Evolutionary conservation across 1,139 yeast genomes (phyloP).

Genomic region (Suhomyces kunorum): DNA sequence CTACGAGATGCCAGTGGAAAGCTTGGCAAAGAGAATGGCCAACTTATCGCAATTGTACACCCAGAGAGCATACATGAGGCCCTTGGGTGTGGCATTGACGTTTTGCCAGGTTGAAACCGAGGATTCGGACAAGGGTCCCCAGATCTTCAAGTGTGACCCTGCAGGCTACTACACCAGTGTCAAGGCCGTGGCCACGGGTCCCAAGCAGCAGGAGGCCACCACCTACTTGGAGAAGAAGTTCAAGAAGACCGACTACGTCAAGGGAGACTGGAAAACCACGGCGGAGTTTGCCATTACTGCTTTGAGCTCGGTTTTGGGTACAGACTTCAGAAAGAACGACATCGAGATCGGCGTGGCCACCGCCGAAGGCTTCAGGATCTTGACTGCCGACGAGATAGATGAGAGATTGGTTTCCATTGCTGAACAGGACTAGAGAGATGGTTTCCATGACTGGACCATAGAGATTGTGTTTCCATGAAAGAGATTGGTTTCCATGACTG

Average conservation of each 20-base stretch:
- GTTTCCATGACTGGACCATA: conserved; percentile 95
- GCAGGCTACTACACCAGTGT: conserved; percentile 94
- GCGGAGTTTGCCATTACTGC: conserved; percentile 89
- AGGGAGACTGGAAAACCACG: conserved; percentile 86
- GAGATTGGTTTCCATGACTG: conserved; percentile 92
- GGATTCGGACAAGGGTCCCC: conserved; percentile 81
- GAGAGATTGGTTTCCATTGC: conserved; percentile 92
- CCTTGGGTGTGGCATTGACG: conserved; percentile 89
- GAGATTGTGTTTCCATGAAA: too few relatives aligned
- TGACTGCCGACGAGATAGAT: conserved; percentile 86
- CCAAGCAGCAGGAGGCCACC: conserved; percentile 94
- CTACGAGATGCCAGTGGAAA: conserved; percentile 95
- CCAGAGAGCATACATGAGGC: conserved; percentile 99
- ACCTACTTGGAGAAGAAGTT: conserved; percentile 89
- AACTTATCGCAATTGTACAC: conserved; percentile 93
- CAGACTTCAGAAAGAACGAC: conserved; percentile 92
- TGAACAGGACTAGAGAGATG: conserved; percentile 86
- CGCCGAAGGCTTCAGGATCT: conserved; percentile 63
- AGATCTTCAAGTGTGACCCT: conserved; percentile 90
- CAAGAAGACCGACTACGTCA: conserved; percentile 69
- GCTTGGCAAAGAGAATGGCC: conserved; percentile 92
- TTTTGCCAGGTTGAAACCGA: conserved; percentile 69
- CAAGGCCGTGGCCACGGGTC: conserved; percentile 94
- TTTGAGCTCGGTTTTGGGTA: conserved; percentile 81
- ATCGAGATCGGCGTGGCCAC: conserved; percentile 91